phyloP scores from a whole-genome alignment of 176 grass and related monocot species.

The Carex kokanica region DNA sequence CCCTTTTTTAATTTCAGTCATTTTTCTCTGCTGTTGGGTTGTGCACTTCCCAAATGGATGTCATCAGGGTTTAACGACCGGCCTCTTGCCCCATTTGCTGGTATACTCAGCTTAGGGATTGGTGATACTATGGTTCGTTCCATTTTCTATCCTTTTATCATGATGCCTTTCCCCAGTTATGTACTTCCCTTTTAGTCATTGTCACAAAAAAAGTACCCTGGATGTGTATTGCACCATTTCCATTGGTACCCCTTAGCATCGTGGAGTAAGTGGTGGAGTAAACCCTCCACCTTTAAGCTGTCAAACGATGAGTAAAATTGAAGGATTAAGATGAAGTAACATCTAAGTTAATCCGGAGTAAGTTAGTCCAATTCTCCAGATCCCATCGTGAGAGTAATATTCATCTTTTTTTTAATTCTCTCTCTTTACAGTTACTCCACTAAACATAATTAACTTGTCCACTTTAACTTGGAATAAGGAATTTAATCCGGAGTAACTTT shows the following conservation, averaged over 20 bases:
- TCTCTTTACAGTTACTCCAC: too few relatives aligned
- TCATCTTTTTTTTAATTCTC: too few relatives aligned
- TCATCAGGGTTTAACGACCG: slow-evolving; percentile 81
- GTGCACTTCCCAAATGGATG: slow-evolving; percentile 98
- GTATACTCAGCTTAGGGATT: slow-evolving; percentile 98
- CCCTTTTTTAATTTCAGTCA: slow-evolving; percentile 46
- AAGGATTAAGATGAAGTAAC: too few relatives aligned
- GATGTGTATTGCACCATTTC: not conserved
- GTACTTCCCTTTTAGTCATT: not conserved
- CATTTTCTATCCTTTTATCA: not conserved
- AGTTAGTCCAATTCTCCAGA: too few relatives aligned
- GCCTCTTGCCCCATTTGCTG: slow-evolving; percentile 81
- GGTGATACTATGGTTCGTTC: slow-evolving; percentile 87
- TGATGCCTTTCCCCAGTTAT: not conserved
- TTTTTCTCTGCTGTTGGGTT: slow-evolving; percentile 89
- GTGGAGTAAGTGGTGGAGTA: too few relatives aligned
- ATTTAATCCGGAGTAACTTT: too few relatives aligned
- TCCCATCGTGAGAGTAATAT: too few relatives aligned
- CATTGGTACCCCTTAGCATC: not conserved
- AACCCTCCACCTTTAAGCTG: too few relatives aligned
- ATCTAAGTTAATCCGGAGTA: too few relatives aligned
- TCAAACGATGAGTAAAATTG: too few relatives aligned
- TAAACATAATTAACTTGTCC: too few relatives aligned
- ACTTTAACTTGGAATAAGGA: too few relatives aligned
- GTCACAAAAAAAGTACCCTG: not conserved